Conservation (phyloP, 202 grass and related monocot species). For the Saccharum hybrid region DNA sequence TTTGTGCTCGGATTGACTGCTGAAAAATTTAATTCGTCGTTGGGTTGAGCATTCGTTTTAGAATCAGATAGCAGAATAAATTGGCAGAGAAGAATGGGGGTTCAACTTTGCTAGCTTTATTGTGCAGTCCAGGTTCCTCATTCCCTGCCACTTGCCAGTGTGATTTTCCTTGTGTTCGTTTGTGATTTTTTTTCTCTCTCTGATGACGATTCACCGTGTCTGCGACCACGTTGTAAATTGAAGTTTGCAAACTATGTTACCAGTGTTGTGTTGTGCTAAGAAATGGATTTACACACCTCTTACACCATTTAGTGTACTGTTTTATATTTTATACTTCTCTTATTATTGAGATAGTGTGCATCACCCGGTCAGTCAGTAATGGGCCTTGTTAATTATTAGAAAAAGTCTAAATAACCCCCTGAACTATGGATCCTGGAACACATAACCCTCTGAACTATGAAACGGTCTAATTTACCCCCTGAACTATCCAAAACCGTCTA, state of each 20-base stretch:
- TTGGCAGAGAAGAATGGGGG: not conserved
- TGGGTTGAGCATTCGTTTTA: slow-evolving; percentile 2
- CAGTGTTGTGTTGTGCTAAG: not conserved
- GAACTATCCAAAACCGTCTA: no score
- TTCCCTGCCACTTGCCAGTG: not conserved
- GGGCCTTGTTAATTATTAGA: not conserved
- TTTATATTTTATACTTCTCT: not conserved
- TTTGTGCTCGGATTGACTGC: not conserved
- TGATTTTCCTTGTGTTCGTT: slow-evolving; percentile 38
- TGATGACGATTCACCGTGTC: slow-evolving; percentile 4
- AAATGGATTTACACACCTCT: not conserved
- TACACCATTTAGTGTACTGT: not conserved
- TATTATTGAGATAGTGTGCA: not conserved
- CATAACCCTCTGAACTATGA: no score
- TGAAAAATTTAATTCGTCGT: slow-evolving; percentile 14
- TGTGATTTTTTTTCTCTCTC: not conserved
- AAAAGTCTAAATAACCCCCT: no score
- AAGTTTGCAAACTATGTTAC: slow-evolving; percentile 53
- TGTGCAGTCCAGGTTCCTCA: slow-evolving; percentile 9
- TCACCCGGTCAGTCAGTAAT: not conserved
- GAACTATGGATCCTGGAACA: no score
- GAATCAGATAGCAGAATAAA: slow-evolving; percentile 30
- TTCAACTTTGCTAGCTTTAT: slow-evolving; percentile 5
- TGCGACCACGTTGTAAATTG: slow-evolving; percentile 48
- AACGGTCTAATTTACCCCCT: no score